Evolutionary conservation across 495 filamentous ascomycete species (phyloP).

Genomic region (Jackrogersella multiformis): DNA sequence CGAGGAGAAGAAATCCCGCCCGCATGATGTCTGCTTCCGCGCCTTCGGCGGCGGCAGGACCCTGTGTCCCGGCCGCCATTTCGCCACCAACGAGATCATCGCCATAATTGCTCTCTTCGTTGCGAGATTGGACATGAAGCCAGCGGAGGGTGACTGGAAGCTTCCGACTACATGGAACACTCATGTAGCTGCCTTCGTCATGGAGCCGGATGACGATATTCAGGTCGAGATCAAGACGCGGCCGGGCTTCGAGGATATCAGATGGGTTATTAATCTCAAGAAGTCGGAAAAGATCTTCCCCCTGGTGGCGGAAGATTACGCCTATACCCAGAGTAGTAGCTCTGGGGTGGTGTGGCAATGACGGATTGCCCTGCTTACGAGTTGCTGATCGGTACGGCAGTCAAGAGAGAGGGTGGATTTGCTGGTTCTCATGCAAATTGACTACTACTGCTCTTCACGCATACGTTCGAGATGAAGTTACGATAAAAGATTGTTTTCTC

Average conservation of each 20-base stretch:
- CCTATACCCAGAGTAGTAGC: too few relatives aligned
- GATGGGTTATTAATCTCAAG: conserved; percentile 33
- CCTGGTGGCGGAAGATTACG: conserved; percentile 27
- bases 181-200: conserved; percentile 37
- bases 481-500: too few relatives aligned
- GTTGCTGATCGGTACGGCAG: too few relatives aligned
- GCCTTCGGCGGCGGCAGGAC: conserved; percentile 41
- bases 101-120: conserved; percentile 38
- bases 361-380: too few relatives aligned
- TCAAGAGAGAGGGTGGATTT: too few relatives aligned
- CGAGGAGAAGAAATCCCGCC: conserved; percentile 12
- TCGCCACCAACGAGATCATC: conserved; percentile 42
- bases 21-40: conserved; percentile 39
- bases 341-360: too few relatives aligned
- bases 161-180: conserved; percentile 39
- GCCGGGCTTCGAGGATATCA: conserved; percentile 36
- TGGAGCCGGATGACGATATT: conserved; percentile 46
- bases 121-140: conserved; percentile 38
- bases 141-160: conserved; percentile 24
- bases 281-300: conserved; percentile 31
- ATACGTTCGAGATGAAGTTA: too few relatives aligned
- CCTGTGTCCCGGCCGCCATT: conserved; percentile 44
- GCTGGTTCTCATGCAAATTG: too few relatives aligned
- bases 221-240: conserved; percentile 43
- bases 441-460: too few relatives aligned